Conservation (phyloP, 441 rosid species). For the Adansonia rubrostipa region DNA sequence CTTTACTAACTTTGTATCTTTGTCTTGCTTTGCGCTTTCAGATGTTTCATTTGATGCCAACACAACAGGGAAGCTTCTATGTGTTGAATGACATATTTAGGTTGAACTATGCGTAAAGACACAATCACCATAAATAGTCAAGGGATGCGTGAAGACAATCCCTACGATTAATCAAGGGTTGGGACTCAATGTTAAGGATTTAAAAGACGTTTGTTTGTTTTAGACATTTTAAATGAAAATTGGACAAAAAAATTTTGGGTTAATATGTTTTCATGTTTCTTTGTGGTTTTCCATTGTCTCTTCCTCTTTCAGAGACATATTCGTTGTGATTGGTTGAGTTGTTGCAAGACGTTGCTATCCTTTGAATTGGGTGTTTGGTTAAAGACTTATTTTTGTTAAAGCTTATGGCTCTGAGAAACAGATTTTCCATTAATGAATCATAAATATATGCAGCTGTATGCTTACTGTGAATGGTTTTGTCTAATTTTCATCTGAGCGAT, state of each 20-base stretch:
- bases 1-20: background rate
- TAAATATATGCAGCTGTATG: constrained; percentile 17
- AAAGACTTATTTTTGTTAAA: background rate
- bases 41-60: constrained; percentile 99
- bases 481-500: background rate
- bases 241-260: constrained; percentile 20
- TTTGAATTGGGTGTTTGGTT: constrained; percentile 25
- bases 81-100: constrained; percentile 95
- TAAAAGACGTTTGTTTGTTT: constrained; percentile 33
- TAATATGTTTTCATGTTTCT: constrained; percentile 38
- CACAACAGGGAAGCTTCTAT: constrained; percentile 88
- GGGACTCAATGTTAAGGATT: constrained; percentile 29
- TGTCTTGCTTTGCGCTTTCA: constrained; percentile 42
- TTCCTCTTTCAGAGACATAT: constrained; percentile 28
- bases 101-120: constrained; percentile 90
- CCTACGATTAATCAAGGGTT: constrained; percentile 4
- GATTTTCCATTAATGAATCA: constrained; percentile 13
- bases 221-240: constrained; percentile 37
- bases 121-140: background rate
- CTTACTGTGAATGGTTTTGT: background rate
- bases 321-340: constrained; percentile 40
- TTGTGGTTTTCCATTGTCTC: constrained; percentile 30
- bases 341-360: constrained; percentile 21
- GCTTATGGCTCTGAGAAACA: background rate
- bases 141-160: too few species aligned